Percentiles rank a stretch among this genome's conserved stretches.
These are phyloP conservation scores for Apostasia shenzhenica DNA, from an alignment of 106 monocot species.

Conservation along the genomic window DNA sequence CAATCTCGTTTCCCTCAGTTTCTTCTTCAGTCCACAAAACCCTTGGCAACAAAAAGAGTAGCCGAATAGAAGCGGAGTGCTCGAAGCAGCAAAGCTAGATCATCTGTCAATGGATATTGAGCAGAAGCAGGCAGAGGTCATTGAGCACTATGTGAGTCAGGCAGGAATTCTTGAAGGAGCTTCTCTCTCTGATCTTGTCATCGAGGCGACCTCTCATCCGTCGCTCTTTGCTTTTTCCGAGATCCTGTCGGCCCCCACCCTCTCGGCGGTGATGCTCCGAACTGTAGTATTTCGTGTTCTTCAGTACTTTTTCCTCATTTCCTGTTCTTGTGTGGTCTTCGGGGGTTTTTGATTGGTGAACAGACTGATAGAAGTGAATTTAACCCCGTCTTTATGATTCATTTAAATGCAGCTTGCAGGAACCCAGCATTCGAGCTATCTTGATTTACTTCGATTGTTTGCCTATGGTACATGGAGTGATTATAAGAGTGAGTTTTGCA, in stretches of 20 bases:
- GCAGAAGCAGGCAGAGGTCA: constrained; percentile 75
- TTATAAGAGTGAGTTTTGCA: constrained; percentile 62
- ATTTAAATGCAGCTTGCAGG: constrained; percentile 67
- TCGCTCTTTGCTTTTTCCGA: constrained; percentile 96
- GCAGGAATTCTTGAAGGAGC: constrained; percentile 25
- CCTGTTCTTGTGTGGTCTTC: not conserved
- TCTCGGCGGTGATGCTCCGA: constrained; percentile 43
- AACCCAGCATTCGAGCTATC: constrained; percentile 40
- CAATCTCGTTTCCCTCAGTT: not conserved
- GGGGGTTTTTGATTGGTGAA: not conserved
- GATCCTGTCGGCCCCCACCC: constrained; percentile 67
- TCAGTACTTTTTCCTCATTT: not conserved
- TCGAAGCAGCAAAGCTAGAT: not conserved
- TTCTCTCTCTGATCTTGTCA: constrained; percentile 47
- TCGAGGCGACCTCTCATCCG: constrained; percentile 90
- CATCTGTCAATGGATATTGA: constrained; percentile 69
- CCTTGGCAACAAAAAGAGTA: not conserved
- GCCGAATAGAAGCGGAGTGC: not conserved
- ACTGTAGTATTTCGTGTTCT: not conserved
- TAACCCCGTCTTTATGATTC: not conserved
- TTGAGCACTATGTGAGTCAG: constrained; percentile 60
- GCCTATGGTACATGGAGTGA: constrained; percentile 92
- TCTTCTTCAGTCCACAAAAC: not conserved
- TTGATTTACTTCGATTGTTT: constrained; percentile 80
- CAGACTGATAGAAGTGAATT: not conserved